phyloP scores from a whole-genome alignment of 805 yeast species.

The Cyberlindnera meyerae region DNA sequence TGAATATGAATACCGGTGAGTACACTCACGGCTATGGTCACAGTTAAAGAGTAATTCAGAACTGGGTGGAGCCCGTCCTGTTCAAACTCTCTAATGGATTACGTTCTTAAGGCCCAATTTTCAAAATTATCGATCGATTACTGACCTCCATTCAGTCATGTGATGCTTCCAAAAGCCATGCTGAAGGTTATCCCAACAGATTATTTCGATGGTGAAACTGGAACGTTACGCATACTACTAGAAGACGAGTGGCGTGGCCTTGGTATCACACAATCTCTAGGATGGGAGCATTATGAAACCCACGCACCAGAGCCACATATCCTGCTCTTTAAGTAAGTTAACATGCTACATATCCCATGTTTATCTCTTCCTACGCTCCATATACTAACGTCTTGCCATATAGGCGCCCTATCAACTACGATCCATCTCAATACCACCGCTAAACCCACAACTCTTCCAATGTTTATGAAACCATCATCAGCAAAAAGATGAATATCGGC shows the following conservation, averaged over 20 bases:
- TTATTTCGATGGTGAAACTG: slow-evolving; percentile 89
- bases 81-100: no score
- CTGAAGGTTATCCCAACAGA: slow-evolving; percentile 90
- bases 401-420: slow-evolving; percentile 56
- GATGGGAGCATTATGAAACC: slow-evolving; percentile 97
- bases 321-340: slow-evolving; percentile 59
- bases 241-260: slow-evolving; percentile 99
- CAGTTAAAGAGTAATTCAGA: no score
- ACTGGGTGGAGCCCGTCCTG: no score
- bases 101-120: no score
- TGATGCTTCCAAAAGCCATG: slow-evolving; percentile 94
- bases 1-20: slow-evolving; percentile 69
- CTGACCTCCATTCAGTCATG: slow-evolving; percentile 55
- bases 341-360: neutral
- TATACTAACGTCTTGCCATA: neutral
- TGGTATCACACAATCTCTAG: slow-evolving; percentile 94
- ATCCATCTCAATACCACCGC: slow-evolving; percentile 27
- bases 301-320: slow-evolving; percentile 99
- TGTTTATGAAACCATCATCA: neutral
- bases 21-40: neutral
- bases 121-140: no score
- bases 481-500: no score
- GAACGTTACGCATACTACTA: slow-evolving; percentile 80
- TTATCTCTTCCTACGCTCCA: no score
- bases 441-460: slow-evolving; percentile 1